phyloP scores from a whole-genome alignment of 2,329 filamentous ascomycete species.

The Microdochium paspali region DNA sequence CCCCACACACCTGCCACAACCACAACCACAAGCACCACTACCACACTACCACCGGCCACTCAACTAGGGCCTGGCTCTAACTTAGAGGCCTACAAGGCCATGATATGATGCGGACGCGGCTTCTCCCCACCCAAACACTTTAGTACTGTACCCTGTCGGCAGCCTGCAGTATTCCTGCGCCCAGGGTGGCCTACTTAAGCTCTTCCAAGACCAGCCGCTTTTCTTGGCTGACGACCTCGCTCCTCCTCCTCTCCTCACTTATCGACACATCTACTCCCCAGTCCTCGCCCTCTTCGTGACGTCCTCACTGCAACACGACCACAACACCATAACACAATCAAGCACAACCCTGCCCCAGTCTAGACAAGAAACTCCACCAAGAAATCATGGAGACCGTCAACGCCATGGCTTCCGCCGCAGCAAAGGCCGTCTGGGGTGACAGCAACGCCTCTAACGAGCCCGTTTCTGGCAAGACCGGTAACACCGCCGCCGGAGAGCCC shows the following conservation, averaged over 20 bases:
- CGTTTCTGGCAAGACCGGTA: conserved; percentile 58
- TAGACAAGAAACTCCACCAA: neutral
- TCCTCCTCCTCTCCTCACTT: neutral
- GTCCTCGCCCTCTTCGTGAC: neutral
- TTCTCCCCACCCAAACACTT: no score
- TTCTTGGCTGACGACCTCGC: neutral
- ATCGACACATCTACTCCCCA: neutral
- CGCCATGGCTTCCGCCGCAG: conserved; percentile 39
- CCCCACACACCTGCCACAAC: no score
- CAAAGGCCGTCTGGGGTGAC: conserved; percentile 38
- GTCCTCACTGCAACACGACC: no score
- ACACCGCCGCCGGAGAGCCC: conserved; percentile 59
- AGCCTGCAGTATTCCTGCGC: no score
- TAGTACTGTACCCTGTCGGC: no score
- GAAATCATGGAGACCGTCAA: conserved; percentile 57
- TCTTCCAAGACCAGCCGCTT: neutral
- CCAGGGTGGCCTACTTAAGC: neutral
- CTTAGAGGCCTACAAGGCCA: no score
- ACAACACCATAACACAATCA: no score
- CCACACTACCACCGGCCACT: no score
- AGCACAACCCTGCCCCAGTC: neutral
- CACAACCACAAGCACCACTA: neutral
- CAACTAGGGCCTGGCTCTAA: no score
- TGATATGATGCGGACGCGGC: no score
- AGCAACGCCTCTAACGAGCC: conserved; percentile 43